A percentile compares a stretch with the other conserved stretches of the same genome.
Conservation (phyloP, 2,329 filamentous ascomycete genomes). For the Penicillium sp. region DNA sequence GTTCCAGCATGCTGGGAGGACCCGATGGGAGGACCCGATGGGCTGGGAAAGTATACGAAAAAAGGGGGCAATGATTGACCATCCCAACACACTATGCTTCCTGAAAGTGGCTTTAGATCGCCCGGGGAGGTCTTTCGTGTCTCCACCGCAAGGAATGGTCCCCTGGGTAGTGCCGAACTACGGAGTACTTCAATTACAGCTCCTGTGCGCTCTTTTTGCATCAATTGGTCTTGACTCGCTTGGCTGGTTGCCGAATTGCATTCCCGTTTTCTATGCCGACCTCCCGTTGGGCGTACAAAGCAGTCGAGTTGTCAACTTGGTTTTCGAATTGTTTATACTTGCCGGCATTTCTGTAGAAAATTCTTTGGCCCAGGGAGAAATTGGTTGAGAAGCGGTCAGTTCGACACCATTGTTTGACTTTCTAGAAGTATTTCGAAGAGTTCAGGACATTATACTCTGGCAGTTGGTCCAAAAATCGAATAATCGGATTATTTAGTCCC, state of each 20-base stretch:
- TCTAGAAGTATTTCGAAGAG: constrained; percentile 11
- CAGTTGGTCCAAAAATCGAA: too few relatives aligned
- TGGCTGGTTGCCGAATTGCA: constrained; percentile 9
- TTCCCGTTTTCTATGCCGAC: constrained; percentile 14
- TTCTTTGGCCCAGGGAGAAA: constrained; percentile 12
- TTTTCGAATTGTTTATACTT: not conserved
- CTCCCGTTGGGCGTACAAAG: constrained; percentile 19
- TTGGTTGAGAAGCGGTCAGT: constrained; percentile 25
- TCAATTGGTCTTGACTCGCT: not conserved
- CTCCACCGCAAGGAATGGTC: constrained; percentile 23
- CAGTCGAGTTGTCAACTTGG: constrained; percentile 17
- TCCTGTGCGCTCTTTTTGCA: not conserved
- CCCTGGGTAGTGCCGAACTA: not conserved
- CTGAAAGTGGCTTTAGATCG: constrained; percentile 11
- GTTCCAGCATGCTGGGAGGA: constrained; percentile 15
- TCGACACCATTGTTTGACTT: not conserved
- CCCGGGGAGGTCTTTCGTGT: constrained; percentile 13
- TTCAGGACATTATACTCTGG: not conserved
- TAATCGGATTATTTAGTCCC: not conserved
- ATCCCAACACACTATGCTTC: constrained; percentile 9
- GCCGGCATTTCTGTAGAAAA: not conserved
- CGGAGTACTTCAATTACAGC: not conserved
- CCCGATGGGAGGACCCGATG: constrained; percentile 18
- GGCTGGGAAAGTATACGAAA: constrained; percentile 10
- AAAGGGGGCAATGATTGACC: constrained; percentile 22